These are phyloP conservation scores for Ligustrum vulgare DNA, from an alignment of 257 asterid genomes.

Conservation along the genomic window DNA sequence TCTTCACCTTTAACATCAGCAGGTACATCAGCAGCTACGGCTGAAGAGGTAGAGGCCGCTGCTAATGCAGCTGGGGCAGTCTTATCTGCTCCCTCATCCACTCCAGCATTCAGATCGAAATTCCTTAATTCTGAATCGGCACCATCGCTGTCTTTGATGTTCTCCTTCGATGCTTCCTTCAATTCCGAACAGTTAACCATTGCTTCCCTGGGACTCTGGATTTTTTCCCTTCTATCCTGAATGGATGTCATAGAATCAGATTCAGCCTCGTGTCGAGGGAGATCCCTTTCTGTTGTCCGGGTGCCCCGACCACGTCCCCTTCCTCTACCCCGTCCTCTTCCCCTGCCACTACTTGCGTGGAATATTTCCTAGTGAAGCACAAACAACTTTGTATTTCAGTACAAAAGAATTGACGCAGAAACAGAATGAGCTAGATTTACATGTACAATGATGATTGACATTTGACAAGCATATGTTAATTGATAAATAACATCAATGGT, in stretches of 20 bases:
- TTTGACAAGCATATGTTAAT: not conserved
- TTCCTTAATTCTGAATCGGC: slow-evolving; percentile 37
- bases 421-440: not conserved
- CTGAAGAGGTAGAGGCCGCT: slow-evolving; percentile 26
- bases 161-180: slow-evolving; percentile 43
- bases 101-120: slow-evolving; percentile 52
- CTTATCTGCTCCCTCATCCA: slow-evolving; percentile 44
- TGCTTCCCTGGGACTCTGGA: slow-evolving; percentile 41
- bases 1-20: slow-evolving; percentile 51
- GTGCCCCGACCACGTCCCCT: slow-evolving; percentile 74
- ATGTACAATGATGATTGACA: too few relatives aligned
- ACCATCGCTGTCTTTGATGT: slow-evolving; percentile 33
- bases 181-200: slow-evolving; percentile 35
- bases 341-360: slow-evolving; percentile 63
- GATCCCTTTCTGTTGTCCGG: slow-evolving; percentile 57
- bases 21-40: slow-evolving; percentile 14
- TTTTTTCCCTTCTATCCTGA: slow-evolving; percentile 37
- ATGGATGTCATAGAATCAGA: slow-evolving; percentile 30
- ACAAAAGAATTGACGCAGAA: not conserved
- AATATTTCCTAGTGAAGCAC: slow-evolving; percentile 49
- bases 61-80: slow-evolving; percentile 25
- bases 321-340: slow-evolving; percentile 91
- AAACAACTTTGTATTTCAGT: not conserved
- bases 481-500: not conserved
- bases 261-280: slow-evolving; percentile 45